These are phyloP conservation scores for Sindora glabra DNA, from an alignment of 306 rosid genomes.

Conservation along the genomic window DNA sequence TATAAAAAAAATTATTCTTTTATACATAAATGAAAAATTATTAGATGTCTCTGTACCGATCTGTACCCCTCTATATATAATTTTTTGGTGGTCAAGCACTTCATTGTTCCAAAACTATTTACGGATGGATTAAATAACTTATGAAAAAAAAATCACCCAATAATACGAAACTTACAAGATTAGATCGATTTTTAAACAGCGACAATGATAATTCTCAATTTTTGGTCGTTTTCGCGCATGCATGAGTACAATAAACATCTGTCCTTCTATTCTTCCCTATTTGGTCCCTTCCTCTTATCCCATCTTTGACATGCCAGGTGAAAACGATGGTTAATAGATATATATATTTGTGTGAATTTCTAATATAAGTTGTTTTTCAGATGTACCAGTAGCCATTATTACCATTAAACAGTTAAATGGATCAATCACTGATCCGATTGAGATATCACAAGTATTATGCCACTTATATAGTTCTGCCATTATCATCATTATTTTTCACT, in stretches of 20 bases:
- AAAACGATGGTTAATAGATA: constrained; percentile 15
- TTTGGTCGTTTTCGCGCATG: constrained; percentile 25
- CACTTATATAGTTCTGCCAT: constrained; percentile 29
- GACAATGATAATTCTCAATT: constrained; percentile 27
- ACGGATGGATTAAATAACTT: too few species aligned
- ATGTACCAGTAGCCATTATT: constrained; percentile 15
- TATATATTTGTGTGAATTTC: not conserved
- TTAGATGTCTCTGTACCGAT: too few species aligned
- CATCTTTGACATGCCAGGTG: constrained; percentile 18
- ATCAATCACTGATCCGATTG: constrained; percentile 34
- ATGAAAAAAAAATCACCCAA: too few species aligned
- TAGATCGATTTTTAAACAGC: too few species aligned
- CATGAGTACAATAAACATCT: not conserved
- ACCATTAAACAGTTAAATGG: constrained; percentile 38
- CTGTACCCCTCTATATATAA: too few species aligned
- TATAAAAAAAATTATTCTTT: too few species aligned
- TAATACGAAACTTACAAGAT: too few species aligned
- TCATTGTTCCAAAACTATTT: too few species aligned
- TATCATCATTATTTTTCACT: constrained; percentile 21
- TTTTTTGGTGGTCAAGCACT: too few species aligned
- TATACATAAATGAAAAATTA: too few species aligned
- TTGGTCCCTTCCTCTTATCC: not conserved
- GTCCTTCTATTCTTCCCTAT: not conserved
- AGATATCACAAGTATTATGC: too few species aligned
- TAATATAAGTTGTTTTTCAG: not conserved